A percentile compares a stretch with the other conserved stretches of the same genome.
phyloP scores from a whole-genome alignment of 2,329 filamentous ascomycete species.

The Aspergillus pseudotamarii region DNA sequence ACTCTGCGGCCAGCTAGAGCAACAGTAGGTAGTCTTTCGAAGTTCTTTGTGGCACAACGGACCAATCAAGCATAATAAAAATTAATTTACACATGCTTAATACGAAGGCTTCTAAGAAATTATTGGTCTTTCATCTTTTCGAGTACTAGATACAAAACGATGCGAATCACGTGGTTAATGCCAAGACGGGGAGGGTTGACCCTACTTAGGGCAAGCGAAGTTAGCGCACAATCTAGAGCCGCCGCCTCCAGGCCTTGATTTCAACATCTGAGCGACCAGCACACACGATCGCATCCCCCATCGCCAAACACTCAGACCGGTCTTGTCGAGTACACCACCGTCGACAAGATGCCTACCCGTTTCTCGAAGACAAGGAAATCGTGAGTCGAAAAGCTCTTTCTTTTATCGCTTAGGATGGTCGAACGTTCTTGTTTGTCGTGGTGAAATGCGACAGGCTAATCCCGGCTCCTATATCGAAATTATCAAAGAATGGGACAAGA shows the following conservation, averaged over 20 bases:
- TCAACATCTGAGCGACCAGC: conserved; percentile 38
- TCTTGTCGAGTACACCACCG: conserved; percentile 44
- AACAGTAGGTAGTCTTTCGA: conserved; percentile 33
- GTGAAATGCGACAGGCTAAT: conserved; percentile 15
- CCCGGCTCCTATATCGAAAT: neutral
- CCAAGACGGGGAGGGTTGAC: conserved; percentile 31
- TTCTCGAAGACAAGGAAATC: conserved; percentile 54
- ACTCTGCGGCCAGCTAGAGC: conserved; percentile 26
- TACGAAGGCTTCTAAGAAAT: neutral
- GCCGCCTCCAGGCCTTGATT: conserved; percentile 35
- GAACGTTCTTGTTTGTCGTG: conserved; percentile 15
- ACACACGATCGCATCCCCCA: conserved; percentile 36
- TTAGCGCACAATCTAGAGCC: conserved; percentile 42
- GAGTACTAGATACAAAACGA: neutral
- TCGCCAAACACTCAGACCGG: conserved; percentile 40
- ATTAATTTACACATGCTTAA: neutral
- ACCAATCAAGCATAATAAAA: neutral
- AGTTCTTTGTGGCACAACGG: conserved; percentile 33
- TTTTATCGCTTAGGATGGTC: conserved; percentile 21
- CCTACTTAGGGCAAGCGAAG: conserved; percentile 41
- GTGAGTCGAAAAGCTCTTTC: conserved; percentile 41
- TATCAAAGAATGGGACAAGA: conserved; percentile 5
- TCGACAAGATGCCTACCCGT: conserved; percentile 56
- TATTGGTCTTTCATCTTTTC: neutral
- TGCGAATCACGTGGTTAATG: neutral